Conservation (phyloP, 2,329 filamentous ascomycete species). For the Cladophialophora yegresii region DNA sequence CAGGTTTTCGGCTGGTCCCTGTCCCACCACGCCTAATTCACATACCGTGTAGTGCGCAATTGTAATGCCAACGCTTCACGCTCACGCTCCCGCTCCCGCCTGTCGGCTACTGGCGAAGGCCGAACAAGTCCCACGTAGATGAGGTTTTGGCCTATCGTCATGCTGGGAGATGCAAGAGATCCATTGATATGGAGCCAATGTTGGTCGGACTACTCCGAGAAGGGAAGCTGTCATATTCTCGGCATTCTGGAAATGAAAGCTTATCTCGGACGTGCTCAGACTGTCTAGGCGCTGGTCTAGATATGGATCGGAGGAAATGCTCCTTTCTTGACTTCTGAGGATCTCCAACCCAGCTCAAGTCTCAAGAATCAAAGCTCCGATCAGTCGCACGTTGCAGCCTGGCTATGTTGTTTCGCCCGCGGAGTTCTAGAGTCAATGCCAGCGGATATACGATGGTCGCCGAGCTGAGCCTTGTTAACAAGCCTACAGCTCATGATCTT, state of each 20-base stretch:
- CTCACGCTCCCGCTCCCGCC: neutral
- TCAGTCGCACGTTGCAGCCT: too few relatives aligned
- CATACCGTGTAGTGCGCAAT: neutral
- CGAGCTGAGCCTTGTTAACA: too few relatives aligned
- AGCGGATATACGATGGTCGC: too few relatives aligned
- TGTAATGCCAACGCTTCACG: neutral
- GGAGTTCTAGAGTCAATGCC: too few relatives aligned
- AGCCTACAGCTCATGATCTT: too few relatives aligned
- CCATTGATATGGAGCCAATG: neutral
- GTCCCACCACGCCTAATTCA: neutral
- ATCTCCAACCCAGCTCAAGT: neutral
- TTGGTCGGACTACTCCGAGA: conserved; percentile 1
- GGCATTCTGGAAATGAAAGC: neutral
- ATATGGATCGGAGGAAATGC: too few relatives aligned
- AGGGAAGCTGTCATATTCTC: neutral
- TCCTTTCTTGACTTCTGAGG: neutral
- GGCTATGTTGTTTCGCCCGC: too few relatives aligned
- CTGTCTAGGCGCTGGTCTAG: neutral
- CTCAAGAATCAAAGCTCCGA: too few relatives aligned
- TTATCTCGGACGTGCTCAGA: too few relatives aligned
- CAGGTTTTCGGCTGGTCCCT: conserved; percentile 1
- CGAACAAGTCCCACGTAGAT: neutral
- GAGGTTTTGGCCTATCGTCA: neutral
- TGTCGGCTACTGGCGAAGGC: conserved; percentile 9
- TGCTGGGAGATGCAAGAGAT: neutral